Conservation (phyloP, 2,329 filamentous ascomycete species). For the Elsinoe ampelina region DNA sequence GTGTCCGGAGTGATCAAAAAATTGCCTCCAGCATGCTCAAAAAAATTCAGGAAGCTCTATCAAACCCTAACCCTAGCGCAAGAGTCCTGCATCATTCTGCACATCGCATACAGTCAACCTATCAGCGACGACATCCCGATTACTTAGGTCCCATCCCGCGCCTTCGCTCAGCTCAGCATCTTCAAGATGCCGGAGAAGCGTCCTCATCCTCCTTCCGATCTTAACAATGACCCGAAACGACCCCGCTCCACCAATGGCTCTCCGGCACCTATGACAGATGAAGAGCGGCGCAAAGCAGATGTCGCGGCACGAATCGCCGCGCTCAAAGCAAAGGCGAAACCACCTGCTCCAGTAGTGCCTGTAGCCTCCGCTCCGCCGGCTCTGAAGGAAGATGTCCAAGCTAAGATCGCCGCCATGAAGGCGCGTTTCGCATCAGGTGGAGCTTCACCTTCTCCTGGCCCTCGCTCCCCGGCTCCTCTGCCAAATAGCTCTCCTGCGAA, state of each 20-base stretch:
- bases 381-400: conserved; percentile 9
- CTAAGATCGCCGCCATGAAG: conserved; percentile 16
- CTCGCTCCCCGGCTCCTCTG: conserved; percentile 14
- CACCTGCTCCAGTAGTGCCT: conserved; percentile 16
- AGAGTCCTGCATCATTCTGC: neutral
- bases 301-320: conserved; percentile 27
- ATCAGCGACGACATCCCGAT: neutral
- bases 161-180: neutral
- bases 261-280: conserved; percentile 24
- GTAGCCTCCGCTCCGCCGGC: conserved; percentile 3
- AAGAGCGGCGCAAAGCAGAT: conserved; percentile 27
- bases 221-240: conserved; percentile 33
- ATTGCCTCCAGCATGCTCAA: neutral
- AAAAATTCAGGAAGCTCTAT: neutral
- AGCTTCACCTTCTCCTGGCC: conserved; percentile 13
- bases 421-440: conserved; percentile 13
- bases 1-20: neutral
- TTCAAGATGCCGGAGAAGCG: conserved; percentile 35
- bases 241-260: conserved; percentile 31
- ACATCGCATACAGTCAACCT: neutral
- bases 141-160: neutral
- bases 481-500: neutral
- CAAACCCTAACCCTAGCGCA: neutral
- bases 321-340: conserved; percentile 25
- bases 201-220: conserved; percentile 26